Base-by-base conservation (phyloP, 345 rosid genomes). In the Hibiscus mutabilis region DNA sequence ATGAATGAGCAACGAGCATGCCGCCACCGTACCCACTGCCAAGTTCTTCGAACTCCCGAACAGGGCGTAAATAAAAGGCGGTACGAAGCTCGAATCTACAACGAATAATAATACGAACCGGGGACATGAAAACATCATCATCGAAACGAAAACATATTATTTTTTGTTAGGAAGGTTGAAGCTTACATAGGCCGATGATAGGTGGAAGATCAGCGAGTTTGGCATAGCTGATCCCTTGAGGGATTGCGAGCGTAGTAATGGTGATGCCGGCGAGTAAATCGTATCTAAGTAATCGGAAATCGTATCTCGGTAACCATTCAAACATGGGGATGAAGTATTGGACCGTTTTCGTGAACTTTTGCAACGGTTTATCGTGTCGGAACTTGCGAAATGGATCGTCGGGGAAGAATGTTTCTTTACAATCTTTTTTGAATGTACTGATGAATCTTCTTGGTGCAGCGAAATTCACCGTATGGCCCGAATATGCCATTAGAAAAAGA, bases 201-300 rank as follows among this genome's bases (percentile, higher is more conserved):
- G 96, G 96, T 73, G 97, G 93, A 68, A 94, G 8, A 13, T 76
- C 42, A 10, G 86, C 97, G 57, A 94, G 96, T 77, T 85, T 91
- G 16, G 97, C 97, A 64, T 94, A 91, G 72, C 98, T 91, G 74
- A 91, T 94, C 12, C 98, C 98, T 69, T 91, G 97, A 65, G 97
- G 98, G 62, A 93, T 88, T 18, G 98, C 97, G 14, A 91, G 91
- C 70, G 88, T 84, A 64, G 97, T 84, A 35, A 94, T 91, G 78
- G 96, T 94, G 82, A 94, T 84, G 2, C 98, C 98, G 1, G 98
- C 95, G 3, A 94, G 91, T 7, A 94, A 16, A 66, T 94, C 98
- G 16, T 77, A 90, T 29, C 76, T 74, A 31, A 94, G 69, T 33
- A 79, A 66, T 5, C 37, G 68, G 0, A 91, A 7, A 71, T 84